Base-by-base conservation (phyloP, 345 rosid genomes). In the Raphanus raphanistrum region DNA sequence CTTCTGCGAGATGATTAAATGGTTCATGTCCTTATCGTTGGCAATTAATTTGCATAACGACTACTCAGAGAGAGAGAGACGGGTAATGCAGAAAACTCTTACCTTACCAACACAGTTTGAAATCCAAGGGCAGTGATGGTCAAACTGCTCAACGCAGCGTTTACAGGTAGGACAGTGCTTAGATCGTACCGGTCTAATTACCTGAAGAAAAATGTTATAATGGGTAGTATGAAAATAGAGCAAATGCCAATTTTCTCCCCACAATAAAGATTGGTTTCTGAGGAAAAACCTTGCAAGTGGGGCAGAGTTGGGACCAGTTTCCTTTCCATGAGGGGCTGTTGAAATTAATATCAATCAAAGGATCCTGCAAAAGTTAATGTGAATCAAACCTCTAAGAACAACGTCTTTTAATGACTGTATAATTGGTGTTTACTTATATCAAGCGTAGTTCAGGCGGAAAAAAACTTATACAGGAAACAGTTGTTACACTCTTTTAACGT, bases 91-190 rank as follows among this genome's bases (percentile, higher is more conserved):
- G 10, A 16, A 25, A 66, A 33, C 8, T 65, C 35, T 85, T 71
- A 92, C 99, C 96, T 92, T 95, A 70, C 99, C 99, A 43, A 95
- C 99, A 80, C 99, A 95, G 75, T 95, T 95, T 65, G 98, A 91
- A 80, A 95, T 95, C 99, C 99, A 95, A 8, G 98, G 99, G 84
- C 99, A 95, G 83, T 95, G 98, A 84, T 95, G 98, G 78, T 95
- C 97, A 73, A 95, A 95, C 80, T 95, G 98, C 80, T 92, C 98
- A 57, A 95, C 84, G 41, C 99, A 95, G 84, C 75, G 94, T 60
- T 92, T 87, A 82, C 99, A 95, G 21, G 85, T 41, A 55, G 99
- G 86, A 72, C 99, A 95, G 81, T 95, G 99, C 85, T 95, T 95
- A 60, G 98, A 88, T 66, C 98, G 97, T 74, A 92, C 85, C 38